phyloP scores from a whole-genome alignment of 257 asterid genomes.

The Capsicum rhomboideum region DNA sequence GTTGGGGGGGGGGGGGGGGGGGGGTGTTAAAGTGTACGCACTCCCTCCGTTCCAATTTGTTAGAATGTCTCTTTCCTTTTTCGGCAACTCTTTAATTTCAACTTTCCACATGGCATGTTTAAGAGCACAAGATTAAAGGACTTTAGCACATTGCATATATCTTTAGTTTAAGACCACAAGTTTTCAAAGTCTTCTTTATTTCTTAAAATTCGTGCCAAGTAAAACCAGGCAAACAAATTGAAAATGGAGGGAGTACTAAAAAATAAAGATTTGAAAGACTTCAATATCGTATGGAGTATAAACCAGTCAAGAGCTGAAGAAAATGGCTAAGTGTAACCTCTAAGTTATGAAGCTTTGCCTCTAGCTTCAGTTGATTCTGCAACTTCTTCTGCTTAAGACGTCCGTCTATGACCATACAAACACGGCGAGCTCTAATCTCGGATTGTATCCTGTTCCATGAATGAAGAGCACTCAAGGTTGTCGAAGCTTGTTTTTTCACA shows the following conservation, averaged over 20 bases:
- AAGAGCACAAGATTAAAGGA: no score
- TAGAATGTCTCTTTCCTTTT: no score
- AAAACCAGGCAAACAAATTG: no score
- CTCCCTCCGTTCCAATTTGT: no score
- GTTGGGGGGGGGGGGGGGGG: no score
- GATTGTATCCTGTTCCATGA: conserved; percentile 77
- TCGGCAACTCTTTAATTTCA: no score
- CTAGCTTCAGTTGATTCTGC: conserved; percentile 76
- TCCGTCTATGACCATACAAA: conserved; percentile 69
- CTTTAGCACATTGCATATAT: no score
- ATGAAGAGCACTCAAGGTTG: conserved; percentile 53
- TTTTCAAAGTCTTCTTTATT: no score
- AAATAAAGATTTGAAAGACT: neutral
- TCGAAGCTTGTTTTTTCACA: conserved; percentile 64
- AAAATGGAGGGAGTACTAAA: neutral
- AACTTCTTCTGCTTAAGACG: conserved; percentile 67
- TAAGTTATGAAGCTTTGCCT: conserved; percentile 77
- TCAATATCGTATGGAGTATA: neutral
- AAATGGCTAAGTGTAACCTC: conserved; percentile 35
- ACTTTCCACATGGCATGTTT: no score
- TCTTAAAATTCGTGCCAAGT: no score
- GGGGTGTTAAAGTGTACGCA: no score
- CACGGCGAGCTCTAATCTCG: conserved; percentile 61
- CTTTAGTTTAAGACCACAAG: no score
- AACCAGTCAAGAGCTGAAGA: neutral